Percentiles rank a stretch among this genome's conserved stretches.
Conservation (phyloP, 1,139 yeast species). For the Suhomyces yuchorum region DNA sequence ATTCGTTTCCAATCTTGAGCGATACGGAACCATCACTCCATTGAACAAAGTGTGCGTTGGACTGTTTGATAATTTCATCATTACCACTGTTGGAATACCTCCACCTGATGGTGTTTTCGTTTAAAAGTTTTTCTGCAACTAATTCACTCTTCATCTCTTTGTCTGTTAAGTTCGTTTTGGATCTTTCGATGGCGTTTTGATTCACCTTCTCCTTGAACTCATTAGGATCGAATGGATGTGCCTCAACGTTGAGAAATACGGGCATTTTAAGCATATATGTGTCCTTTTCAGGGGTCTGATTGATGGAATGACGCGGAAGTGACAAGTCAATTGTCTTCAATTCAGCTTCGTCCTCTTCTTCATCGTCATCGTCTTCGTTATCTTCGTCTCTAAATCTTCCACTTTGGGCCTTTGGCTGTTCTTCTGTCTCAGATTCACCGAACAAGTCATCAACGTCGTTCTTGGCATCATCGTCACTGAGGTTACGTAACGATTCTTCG, state of each 20-base stretch:
- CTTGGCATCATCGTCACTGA: conserved; percentile 22
- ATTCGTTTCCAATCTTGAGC: conserved; percentile 81
- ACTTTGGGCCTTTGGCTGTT: conserved; percentile 23
- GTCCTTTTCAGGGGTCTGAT: conserved; percentile 43
- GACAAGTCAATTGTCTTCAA: conserved; percentile 60
- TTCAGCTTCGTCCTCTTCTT: conserved; percentile 35
- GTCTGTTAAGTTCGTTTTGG: conserved; percentile 32
- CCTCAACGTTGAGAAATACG: conserved; percentile 76
- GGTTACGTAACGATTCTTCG: conserved; percentile 15
- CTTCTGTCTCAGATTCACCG: conserved; percentile 50
- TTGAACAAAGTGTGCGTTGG: conserved; percentile 84
- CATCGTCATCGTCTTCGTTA: conserved; percentile 34
- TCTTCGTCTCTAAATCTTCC: conserved; percentile 18
- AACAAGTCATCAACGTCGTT: conserved; percentile 47
- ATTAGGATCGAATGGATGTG: conserved; percentile 83
- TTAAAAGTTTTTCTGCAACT: conserved; percentile 54
- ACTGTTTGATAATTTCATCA: conserved; percentile 71
- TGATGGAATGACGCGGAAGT: conserved; percentile 71
- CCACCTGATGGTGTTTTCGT: conserved; percentile 91
- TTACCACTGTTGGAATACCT: conserved; percentile 73
- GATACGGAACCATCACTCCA: conserved; percentile 95
- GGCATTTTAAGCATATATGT: conserved; percentile 73
- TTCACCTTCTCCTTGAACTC: conserved; percentile 60
- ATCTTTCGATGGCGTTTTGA: conserved; percentile 48
- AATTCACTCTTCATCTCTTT: conserved; percentile 47